These are phyloP conservation scores for Clarireedia monteithiana DNA, from an alignment of 2,329 filamentous ascomycete genomes.

Conservation along the genomic window DNA sequence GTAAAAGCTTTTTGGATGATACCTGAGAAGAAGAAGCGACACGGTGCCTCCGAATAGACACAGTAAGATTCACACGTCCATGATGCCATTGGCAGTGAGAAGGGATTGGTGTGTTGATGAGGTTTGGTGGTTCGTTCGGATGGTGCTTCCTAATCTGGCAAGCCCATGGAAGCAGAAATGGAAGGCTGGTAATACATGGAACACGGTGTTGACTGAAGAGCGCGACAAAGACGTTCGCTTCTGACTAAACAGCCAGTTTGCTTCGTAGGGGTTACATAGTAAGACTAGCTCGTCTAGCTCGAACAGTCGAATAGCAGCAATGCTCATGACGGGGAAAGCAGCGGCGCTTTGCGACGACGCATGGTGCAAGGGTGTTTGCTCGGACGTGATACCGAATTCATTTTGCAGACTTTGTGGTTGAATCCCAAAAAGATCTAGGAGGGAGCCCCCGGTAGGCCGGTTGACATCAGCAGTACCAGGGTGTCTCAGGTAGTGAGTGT, in stretches of 20 bases:
- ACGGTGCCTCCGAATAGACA: constrained; percentile 6
- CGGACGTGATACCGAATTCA: neutral
- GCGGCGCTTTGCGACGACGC: neutral
- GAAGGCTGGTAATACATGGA: neutral
- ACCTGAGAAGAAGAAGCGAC: neutral
- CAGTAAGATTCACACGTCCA: constrained; percentile 1
- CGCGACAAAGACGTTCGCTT: too few relatives aligned
- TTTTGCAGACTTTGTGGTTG: neutral
- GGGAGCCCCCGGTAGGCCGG: neutral
- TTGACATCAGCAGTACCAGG: constrained; percentile 2
- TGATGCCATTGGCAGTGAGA: neutral
- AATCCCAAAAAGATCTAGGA: neutral
- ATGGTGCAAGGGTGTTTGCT: neutral
- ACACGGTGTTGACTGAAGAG: too few relatives aligned
- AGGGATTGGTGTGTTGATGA: neutral
- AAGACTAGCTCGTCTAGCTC: too few relatives aligned
- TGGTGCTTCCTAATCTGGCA: too few relatives aligned
- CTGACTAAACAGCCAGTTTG: too few relatives aligned
- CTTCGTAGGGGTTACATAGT: too few relatives aligned
- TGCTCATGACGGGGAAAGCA: neutral
- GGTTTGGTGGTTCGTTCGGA: neutral
- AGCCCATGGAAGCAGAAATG: neutral
- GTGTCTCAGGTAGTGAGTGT: too few relatives aligned
- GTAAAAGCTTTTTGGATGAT: neutral
- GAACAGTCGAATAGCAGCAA: too few relatives aligned